Base-by-base conservation (phyloP, 2,329 filamentous ascomycete species). In the Aspergillus flavus region DNA sequence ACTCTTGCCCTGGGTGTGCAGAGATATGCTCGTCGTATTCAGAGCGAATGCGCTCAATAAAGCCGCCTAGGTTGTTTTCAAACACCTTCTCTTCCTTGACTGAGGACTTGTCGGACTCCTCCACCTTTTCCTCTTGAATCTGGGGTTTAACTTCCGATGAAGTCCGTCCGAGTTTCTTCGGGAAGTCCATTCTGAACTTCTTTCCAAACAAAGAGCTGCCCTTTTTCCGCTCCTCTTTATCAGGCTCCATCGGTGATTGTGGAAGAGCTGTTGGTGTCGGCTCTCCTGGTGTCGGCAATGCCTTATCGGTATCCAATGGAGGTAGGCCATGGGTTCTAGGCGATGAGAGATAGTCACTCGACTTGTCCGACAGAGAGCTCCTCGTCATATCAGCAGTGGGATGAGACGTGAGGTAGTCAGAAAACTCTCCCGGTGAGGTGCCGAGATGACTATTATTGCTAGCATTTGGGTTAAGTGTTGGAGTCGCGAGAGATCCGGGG, bases 101-200 rank as follows among this genome's bases (percentile, higher is more conserved):
- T n/a, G 80, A 85, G 1, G 85, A 86, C 19, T 80, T 81, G 34
- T 81, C 77, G 0, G 80, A 80, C 64, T 85, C 84, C 64, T 88
- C 86, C 1, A 79, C 74, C 76, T 93, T 94, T 73, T 96, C 92
- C 68, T 95, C 92, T 1, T 88, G 84, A 0, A 88, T 84, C 1
- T 86, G 86, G 0, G 92, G 89, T 75, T 95, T 96, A 64, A 91
- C 79, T 67, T 90, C 86, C 6, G 85, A 85, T 30, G 86, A 86
- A 0, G 86, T 86, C 19, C 92, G 87, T 14, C 88, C 88, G 16
- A 94, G 83, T 78, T 96, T 97, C 82, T 96, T 97, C 72, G 89
- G 90, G 69, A 78, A 85, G 64, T 84, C 86, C 87, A 92, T 90
- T 55, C 91, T 88, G 77, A 96, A 94, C 71, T 92, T 92, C 80